Conservation (phyloP, 169 alveolate species). For the Cryptosporidium viatorum region DNA sequence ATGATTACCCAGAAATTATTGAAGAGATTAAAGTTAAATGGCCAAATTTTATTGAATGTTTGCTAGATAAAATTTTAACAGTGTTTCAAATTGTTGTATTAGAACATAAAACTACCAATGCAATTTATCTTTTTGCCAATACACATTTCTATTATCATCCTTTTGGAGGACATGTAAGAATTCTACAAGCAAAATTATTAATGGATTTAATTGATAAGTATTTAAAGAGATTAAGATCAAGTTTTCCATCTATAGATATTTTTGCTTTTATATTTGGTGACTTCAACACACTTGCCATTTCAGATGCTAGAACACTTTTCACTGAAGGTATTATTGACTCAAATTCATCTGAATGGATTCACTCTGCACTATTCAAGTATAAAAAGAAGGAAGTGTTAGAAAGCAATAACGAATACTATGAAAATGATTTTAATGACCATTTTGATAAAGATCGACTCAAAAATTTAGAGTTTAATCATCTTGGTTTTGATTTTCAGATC, state of each 20-base stretch:
- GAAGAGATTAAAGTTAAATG: constrained; percentile 13
- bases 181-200: constrained; percentile 34
- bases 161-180: constrained; percentile 60
- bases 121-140: constrained; percentile 23
- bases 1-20: constrained; percentile 18
- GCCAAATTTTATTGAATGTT: constrained; percentile 38
- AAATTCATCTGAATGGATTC: constrained; percentile 31
- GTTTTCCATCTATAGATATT: constrained; percentile 9
- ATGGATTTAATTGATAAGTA: constrained; percentile 37
- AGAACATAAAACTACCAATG: not conserved
- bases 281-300: constrained; percentile 47
- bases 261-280: constrained; percentile 39
- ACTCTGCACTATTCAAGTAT: constrained; percentile 13
- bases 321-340: constrained; percentile 12
- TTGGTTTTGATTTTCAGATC: constrained; percentile 33
- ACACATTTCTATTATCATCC: constrained; percentile 67
- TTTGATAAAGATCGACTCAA: not conserved
- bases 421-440: not conserved
- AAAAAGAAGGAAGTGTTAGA: not conserved
- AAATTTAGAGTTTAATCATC: not conserved
- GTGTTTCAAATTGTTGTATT: constrained; percentile 40
- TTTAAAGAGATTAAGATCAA: not conserved
- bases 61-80: constrained; percentile 28
- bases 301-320: constrained; percentile 55
- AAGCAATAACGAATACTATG: not conserved